Percentiles rank a stretch among this genome's conserved stretches.
Conservation (phyloP, 2,329 filamentous ascomycete genomes). For the Didymellaceae sp. region DNA sequence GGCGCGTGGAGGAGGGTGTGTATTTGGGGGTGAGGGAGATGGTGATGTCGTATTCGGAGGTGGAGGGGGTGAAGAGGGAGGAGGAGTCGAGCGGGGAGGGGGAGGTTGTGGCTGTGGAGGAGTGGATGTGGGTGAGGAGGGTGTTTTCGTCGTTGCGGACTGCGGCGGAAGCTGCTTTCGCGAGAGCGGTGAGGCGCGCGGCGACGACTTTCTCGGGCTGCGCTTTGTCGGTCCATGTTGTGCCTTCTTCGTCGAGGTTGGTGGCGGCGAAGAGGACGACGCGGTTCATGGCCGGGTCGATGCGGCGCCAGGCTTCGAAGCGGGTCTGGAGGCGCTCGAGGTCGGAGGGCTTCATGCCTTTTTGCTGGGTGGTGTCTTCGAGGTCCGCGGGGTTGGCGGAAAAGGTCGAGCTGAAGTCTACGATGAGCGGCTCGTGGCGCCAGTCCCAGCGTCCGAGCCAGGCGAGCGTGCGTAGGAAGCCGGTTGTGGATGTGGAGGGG, state of each 20-base stretch:
- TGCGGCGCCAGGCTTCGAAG: slow-evolving; percentile 83
- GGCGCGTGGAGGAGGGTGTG: slow-evolving; percentile 38
- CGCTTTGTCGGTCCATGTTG: slow-evolving; percentile 75
- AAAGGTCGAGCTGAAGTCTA: slow-evolving; percentile 67
- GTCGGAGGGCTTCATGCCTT: slow-evolving; percentile 63
- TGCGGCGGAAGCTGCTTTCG: slow-evolving; percentile 68
- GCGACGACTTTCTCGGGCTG: slow-evolving; percentile 82
- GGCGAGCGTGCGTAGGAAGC: slow-evolving; percentile 79
- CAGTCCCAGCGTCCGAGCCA: slow-evolving; percentile 92
- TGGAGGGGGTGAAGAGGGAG: slow-evolving; percentile 73
- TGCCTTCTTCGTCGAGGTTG: slow-evolving; percentile 76
- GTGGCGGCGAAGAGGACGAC: slow-evolving; percentile 82
- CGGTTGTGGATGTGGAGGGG: slow-evolving; percentile 78
- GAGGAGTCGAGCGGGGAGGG: slow-evolving; percentile 50
- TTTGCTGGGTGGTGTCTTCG: slow-evolving; percentile 22
- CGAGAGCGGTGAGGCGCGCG: slow-evolving; percentile 79
- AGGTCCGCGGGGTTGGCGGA: slow-evolving; percentile 28
- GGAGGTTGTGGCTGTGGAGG: background rate
- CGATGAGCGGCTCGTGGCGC: slow-evolving; percentile 79
- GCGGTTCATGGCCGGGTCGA: slow-evolving; percentile 87
- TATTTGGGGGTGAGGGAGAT: slow-evolving; percentile 70
- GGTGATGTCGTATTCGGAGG: slow-evolving; percentile 85
- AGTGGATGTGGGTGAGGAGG: slow-evolving; percentile 48
- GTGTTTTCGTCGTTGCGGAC: slow-evolving; percentile 60
- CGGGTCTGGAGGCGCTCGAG: slow-evolving; percentile 70